Evolutionary conservation across 192 early-diverging fungal species (phyloP).

Genomic region (Entophlyctis luteolus): DNA sequence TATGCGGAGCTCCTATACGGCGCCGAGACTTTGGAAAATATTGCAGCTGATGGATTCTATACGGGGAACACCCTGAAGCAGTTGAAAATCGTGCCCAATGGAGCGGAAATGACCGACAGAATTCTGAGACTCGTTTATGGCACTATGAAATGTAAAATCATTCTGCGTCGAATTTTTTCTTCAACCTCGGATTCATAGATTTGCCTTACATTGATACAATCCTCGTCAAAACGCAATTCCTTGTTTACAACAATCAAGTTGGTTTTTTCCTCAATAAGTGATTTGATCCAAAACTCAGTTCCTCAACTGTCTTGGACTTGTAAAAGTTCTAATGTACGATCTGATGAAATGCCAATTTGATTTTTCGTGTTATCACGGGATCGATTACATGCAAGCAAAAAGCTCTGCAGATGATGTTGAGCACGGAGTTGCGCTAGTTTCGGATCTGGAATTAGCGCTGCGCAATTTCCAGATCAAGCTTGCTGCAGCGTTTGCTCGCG

Average conservation of each 20-base stretch:
- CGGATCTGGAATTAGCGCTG: constrained; percentile 38
- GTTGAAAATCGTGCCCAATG: constrained; percentile 1
- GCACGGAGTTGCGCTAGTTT: constrained; percentile 32
- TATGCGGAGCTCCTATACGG: constrained; percentile 42
- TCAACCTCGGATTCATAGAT: constrained; percentile 26
- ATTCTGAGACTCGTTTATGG: constrained; percentile 53
- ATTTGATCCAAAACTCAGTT: constrained; percentile 34
- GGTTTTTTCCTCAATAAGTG: neutral
- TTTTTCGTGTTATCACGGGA: constrained; percentile 38
- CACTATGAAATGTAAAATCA: constrained; percentile 51
- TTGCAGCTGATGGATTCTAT: constrained; percentile 45
- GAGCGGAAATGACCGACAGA: constrained; percentile 42
- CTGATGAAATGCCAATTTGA: constrained; percentile 58
- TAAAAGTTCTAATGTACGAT: constrained; percentile 52
- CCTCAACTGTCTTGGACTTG: constrained; percentile 46
- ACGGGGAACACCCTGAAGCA: constrained; percentile 32
- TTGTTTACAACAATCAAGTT: constrained; percentile 57
- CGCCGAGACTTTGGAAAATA: constrained; percentile 49
- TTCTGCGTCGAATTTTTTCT: neutral
- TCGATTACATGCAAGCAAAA: constrained; percentile 25
- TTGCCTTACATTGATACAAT: constrained; percentile 53
- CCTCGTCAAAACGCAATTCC: constrained; percentile 54
- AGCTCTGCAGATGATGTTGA: constrained; percentile 12
- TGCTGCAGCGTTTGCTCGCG: constrained; percentile 50
- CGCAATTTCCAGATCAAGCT: constrained; percentile 39